phyloP scores from a whole-genome alignment of 2,329 filamentous ascomycete genomes.

The Colletotrichum limetticola region DNA sequence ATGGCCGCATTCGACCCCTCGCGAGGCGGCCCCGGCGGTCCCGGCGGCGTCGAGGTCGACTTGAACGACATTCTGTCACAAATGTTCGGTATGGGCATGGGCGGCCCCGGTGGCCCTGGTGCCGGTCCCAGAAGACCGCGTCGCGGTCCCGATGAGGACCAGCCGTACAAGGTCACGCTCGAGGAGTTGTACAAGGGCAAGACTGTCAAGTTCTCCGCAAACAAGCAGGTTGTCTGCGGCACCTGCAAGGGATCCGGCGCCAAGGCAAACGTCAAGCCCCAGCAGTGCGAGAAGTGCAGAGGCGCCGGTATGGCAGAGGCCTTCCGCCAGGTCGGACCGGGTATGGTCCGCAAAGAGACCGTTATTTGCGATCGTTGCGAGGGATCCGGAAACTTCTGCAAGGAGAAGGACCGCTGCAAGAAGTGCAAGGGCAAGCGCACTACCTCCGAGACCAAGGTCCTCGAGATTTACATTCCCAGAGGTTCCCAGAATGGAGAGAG shows the following conservation, averaged over 20 bases:
- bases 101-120: constrained; percentile 53
- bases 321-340: constrained; percentile 85
- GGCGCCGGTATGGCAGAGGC: constrained; percentile 82
- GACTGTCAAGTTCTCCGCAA: constrained; percentile 95
- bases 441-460: constrained; percentile 87
- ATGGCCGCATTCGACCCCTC: constrained; percentile 94
- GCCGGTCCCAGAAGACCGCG: constrained; percentile 70
- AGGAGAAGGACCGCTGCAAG: constrained; percentile 98
- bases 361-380: constrained; percentile 85
- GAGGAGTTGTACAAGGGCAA: constrained; percentile 99
- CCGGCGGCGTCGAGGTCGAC: constrained; percentile 78
- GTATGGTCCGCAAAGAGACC: constrained; percentile 83
- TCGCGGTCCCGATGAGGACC: constrained; percentile 85
- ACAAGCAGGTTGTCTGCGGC: constrained; percentile 90
- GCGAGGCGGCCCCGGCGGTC: constrained; percentile 63
- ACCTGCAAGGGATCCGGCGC: constrained; percentile 90
- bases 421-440: constrained; percentile 97
- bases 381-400: constrained; percentile 86
- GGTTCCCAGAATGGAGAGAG: constrained; percentile 88
- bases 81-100: constrained; percentile 86
- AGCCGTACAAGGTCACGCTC: constrained; percentile 88
- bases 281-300: constrained; percentile 85
- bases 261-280: constrained; percentile 89
- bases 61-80: constrained; percentile 92
- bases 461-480: constrained; percentile 95